Conservation (phyloP, 192 early-diverging fungal species). For the Coemansia sp. region DNA sequence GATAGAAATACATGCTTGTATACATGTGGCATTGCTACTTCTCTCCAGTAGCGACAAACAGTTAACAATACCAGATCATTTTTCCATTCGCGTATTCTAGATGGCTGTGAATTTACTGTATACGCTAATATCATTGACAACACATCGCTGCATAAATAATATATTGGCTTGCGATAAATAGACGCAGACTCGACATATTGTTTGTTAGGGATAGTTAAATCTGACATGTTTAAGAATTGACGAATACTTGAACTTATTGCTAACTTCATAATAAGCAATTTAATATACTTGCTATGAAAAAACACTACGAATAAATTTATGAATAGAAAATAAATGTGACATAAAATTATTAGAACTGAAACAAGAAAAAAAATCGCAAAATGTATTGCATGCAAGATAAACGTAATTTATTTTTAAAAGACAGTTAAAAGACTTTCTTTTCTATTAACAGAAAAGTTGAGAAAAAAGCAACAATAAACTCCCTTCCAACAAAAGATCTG, state of each 20-base stretch:
- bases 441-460: neutral
- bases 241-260: neutral
- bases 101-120: neutral
- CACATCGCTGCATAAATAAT: slow-evolving; percentile 5
- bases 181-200: neutral
- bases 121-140: slow-evolving; percentile 1
- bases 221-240: neutral
- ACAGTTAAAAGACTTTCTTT: neutral
- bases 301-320: neutral
- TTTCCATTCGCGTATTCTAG: slow-evolving; percentile 1
- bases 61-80: neutral
- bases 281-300: neutral
- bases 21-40: neutral
- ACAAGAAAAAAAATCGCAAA: neutral
- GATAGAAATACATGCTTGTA: slow-evolving; percentile 8
- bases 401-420: neutral
- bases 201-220: neutral
- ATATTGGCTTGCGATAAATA: neutral
- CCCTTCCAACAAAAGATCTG: neutral
- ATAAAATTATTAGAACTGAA: neutral
- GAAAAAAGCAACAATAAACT: neutral
- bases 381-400: neutral
- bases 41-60: slow-evolving; percentile 11
- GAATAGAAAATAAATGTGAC: neutral
- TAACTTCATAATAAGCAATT: neutral